Conservation (phyloP, 495 filamentous ascomycete species). For the Podospora comata region DNA sequence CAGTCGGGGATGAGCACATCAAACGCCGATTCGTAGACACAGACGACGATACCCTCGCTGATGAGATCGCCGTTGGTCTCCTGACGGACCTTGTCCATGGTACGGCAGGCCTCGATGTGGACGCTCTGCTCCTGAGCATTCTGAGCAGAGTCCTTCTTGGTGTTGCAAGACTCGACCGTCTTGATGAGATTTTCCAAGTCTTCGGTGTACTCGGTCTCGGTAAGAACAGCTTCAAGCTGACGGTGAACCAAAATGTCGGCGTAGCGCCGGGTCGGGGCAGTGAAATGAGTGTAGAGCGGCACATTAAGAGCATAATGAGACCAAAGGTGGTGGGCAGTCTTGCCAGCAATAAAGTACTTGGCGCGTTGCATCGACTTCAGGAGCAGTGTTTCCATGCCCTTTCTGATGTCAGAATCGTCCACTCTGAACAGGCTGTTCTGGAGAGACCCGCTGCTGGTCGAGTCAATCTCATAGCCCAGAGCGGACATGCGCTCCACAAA, state of each 20-base stretch:
- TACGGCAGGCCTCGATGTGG: slow-evolving; percentile 94
- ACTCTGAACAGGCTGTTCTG: slow-evolving; percentile 93
- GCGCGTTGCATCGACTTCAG: slow-evolving; percentile 93
- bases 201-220: slow-evolving; percentile 82
- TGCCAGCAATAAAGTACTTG: slow-evolving; percentile 85
- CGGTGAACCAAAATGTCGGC: slow-evolving; percentile 93
- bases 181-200: slow-evolving; percentile 85
- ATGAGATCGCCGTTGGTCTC: slow-evolving; percentile 89
- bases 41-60: slow-evolving; percentile 93
- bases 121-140: slow-evolving; percentile 98
- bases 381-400: slow-evolving; percentile 95
- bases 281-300: slow-evolving; percentile 96
- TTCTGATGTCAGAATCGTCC: slow-evolving; percentile 79
- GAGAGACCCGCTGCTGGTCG: slow-evolving; percentile 80
- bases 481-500: slow-evolving; percentile 92
- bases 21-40: slow-evolving; percentile 97
- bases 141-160: slow-evolving; percentile 97
- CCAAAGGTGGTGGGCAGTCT: slow-evolving; percentile 66
- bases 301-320: slow-evolving; percentile 90
- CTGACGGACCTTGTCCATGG: slow-evolving; percentile 83
- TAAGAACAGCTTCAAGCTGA: slow-evolving; percentile 84
- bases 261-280: slow-evolving; percentile 91
- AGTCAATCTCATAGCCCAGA: slow-evolving; percentile 83
- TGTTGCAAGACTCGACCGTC: slow-evolving; percentile 94
- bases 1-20: slow-evolving; percentile 97